Evolutionary conservation across 2,329 filamentous ascomycete species (phyloP).

Genomic region (Fusarium musae): DNA sequence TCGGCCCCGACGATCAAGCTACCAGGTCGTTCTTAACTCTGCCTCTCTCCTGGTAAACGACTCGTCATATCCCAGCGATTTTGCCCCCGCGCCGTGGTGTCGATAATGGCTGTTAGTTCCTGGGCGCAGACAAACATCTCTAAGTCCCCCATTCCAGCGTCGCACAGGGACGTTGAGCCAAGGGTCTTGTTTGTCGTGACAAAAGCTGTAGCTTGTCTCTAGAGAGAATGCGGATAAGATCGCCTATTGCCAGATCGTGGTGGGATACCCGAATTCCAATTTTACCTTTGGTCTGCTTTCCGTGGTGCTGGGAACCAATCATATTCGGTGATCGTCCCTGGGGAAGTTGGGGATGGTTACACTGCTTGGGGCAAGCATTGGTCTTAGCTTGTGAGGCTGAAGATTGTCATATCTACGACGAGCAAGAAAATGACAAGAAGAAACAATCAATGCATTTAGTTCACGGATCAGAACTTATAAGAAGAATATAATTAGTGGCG

Average conservation of each 20-base stretch:
- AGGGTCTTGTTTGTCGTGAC: neutral
- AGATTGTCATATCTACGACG: neutral
- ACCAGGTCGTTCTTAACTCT: fast-evolving
- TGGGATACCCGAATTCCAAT: neutral
- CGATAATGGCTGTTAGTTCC: neutral
- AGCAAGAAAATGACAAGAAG: neutral
- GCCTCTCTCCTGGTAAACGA: neutral
- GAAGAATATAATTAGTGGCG: neutral
- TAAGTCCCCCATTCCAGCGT: neutral
- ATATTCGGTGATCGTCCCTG: neutral
- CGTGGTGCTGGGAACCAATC: neutral
- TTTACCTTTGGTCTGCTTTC: neutral
- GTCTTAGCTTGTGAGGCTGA: neutral
- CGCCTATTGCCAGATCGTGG: neutral
- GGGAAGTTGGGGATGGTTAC: neutral
- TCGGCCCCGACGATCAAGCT: neutral
- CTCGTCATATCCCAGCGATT: neutral
- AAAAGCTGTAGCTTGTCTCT: neutral
- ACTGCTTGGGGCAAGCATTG: neutral
- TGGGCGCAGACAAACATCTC: neutral
- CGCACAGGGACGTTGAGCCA: neutral
- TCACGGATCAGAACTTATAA: fast-evolving
- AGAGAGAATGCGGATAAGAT: neutral
- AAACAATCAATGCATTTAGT: fast-evolving
- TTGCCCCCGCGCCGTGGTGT: neutral